These are phyloP conservation scores for Paraphoma sp. DNA, from an alignment of 2,329 filamentous ascomycete species.

Conservation along the genomic window DNA sequence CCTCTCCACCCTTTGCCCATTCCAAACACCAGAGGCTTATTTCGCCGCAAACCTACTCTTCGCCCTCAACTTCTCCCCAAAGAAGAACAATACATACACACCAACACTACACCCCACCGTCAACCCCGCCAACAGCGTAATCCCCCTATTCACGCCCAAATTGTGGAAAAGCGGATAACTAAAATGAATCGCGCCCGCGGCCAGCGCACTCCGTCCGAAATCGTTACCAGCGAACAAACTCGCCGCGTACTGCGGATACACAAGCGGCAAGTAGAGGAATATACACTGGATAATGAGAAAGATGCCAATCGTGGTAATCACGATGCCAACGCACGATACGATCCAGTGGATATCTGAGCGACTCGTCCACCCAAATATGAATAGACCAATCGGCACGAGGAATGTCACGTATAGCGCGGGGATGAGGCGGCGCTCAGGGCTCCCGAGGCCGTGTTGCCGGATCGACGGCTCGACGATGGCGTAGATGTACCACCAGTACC, in stretches of 20 bases:
- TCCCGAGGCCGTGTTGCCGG: conserved; percentile 71
- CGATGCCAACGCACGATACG: conserved; percentile 61
- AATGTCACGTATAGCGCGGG: conserved; percentile 66
- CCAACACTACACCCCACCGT: conserved; percentile 56
- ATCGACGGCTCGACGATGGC: conserved; percentile 69
- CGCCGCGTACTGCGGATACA: conserved; percentile 59
- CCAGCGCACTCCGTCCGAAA: conserved; percentile 62
- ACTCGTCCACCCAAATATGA: conserved; percentile 73
- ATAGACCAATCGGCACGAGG: conserved; percentile 69
- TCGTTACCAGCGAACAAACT: conserved; percentile 69
- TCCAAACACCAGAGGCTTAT: conserved; percentile 5
- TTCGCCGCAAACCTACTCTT: conserved; percentile 42
- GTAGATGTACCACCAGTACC: conserved; percentile 76
- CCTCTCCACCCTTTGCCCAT: not conserved
- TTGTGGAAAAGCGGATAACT: conserved; percentile 65
- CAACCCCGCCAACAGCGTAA: conserved; percentile 58
- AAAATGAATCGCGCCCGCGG: conserved; percentile 67
- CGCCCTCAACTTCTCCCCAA: conserved; percentile 36
- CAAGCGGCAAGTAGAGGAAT: conserved; percentile 69
- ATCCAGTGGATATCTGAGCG: conserved; percentile 67
- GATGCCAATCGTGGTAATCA: conserved; percentile 56
- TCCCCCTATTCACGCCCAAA: conserved; percentile 65
- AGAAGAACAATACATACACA: conserved; percentile 65
- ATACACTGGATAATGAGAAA: conserved; percentile 56
- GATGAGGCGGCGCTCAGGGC: conserved; percentile 74